Evolutionary conservation across 192 early-diverging fungal species (phyloP), one percentile per base, ranked within the genome.

Genomic region (Allomyces javanicus): DNA sequence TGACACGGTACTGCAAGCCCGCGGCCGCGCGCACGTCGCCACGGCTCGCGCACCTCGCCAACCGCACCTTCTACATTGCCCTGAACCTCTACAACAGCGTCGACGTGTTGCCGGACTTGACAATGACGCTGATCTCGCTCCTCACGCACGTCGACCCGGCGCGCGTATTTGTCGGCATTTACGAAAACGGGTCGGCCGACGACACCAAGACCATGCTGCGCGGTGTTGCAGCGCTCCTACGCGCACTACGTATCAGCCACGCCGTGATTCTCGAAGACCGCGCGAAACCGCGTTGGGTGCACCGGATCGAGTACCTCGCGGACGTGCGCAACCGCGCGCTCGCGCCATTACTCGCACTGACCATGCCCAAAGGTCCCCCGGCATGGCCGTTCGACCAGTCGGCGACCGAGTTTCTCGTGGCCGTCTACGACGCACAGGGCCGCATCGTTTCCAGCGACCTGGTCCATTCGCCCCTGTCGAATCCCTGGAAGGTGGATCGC

Each of bases 251-350:
- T 3, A 71, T 77, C 21, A 55, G 67, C 24, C 72, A 80, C 67
- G 40, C 22, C 1, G 68, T 78, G 44, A 22, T 62, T 11, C 21
- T 68, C 23, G 72, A 73, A 66, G 11, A 50, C 10, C 26, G 23
- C 22, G 58, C 65, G 27, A 62, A 65, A 9, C 68, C 66, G 10
- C 5, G 55, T 23, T 22, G 24, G 2, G 24, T 55, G 24, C 77
- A 78, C 62, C 76, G 78, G 11, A 80, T 80, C 61, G 70, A 73
- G 19, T 73, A 76, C 23, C 73, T 80, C 70, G 78, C 78, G 17
- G 63, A 71, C 43, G 11, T 76, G 10, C 75, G 78, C 61, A 80
- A 80, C 67, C 64, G 55, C 1, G 78, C 76, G 9, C 27, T 80
- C 64, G 71, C 71, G 64, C 74, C 78, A 3, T 62, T 80, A 27